Percentiles rank a stretch among this genome's conserved stretches.
These are phyloP conservation scores for Gamsiella multidivaricata DNA, from an alignment of 192 early-diverging fungal species.

Conservation along the genomic window DNA sequence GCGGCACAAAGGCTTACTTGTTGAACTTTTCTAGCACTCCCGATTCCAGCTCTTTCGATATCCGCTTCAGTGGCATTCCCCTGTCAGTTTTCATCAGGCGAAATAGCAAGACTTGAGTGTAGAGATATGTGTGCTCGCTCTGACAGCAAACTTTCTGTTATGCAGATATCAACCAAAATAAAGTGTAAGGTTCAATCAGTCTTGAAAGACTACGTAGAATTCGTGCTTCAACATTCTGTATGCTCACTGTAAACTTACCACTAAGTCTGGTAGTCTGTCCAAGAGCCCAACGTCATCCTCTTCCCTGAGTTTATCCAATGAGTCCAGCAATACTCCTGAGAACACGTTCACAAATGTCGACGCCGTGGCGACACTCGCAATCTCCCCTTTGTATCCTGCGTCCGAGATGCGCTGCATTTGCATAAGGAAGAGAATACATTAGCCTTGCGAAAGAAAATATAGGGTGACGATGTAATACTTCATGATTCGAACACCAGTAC, in stretches of 20 bases:
- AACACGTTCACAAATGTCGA: constrained; percentile 75
- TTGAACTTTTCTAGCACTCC: constrained; percentile 54
- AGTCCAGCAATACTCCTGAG: constrained; percentile 69
- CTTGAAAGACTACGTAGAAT: neutral
- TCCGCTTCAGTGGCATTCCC: constrained; percentile 54
- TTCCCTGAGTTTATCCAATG: constrained; percentile 67
- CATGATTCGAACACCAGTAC: constrained; percentile 10
- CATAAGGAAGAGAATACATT: neutral
- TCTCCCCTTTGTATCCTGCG: constrained; percentile 71
- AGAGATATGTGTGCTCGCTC: constrained; percentile 66
- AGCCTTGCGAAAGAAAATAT: too few relatives aligned
- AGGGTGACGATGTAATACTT: too few relatives aligned
- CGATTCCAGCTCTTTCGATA: constrained; percentile 63
- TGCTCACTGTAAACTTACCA: constrained; percentile 48
- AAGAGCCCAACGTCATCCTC: constrained; percentile 69
- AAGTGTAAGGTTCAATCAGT: neutral
- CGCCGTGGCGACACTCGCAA: constrained; percentile 72
- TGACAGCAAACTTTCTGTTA: constrained; percentile 64
- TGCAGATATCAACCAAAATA: too few relatives aligned
- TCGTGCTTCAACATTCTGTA: neutral
- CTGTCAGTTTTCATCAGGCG: constrained; percentile 56
- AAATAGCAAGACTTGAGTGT: constrained; percentile 59
- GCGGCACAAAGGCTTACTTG: constrained; percentile 51
- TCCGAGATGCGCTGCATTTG: constrained; percentile 66
- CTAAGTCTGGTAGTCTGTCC: constrained; percentile 65